A percentile compares a stretch with the other conserved stretches of the same genome.
phyloP scores from a whole-genome alignment of 805 yeast species.

The Cyberlindnera amylophila region DNA sequence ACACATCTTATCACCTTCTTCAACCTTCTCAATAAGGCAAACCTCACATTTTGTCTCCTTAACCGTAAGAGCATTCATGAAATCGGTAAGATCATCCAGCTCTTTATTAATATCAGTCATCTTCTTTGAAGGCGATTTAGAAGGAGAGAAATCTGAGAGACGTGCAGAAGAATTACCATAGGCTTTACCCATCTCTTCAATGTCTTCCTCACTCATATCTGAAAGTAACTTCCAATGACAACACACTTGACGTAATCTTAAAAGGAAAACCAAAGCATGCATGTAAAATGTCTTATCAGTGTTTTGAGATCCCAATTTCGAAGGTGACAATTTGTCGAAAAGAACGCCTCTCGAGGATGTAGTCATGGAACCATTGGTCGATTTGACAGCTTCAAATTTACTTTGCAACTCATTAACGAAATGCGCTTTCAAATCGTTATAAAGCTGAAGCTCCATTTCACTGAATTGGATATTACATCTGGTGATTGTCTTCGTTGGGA shows the following conservation, averaged over 20 bases:
- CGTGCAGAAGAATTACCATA: background rate
- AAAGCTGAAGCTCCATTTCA: slow-evolving; percentile 26
- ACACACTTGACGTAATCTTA: slow-evolving; percentile 36
- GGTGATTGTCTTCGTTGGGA: slow-evolving; percentile 22
- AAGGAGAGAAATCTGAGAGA: slow-evolving; percentile 4
- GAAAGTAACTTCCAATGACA: slow-evolving; percentile 31
- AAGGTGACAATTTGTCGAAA: slow-evolving; percentile 7
- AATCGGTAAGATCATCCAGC: slow-evolving; percentile 20
- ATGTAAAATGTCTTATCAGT: slow-evolving; percentile 20
- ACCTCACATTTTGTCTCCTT: slow-evolving; percentile 25
- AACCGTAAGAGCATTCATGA: slow-evolving; percentile 23
- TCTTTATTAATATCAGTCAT: slow-evolving; percentile 15
- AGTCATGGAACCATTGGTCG: background rate
- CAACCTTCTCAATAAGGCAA: slow-evolving; percentile 16
- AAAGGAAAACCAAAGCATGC: slow-evolving; percentile 28
- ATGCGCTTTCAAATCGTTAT: slow-evolving; percentile 22
- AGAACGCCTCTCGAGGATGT: slow-evolving; percentile 11
- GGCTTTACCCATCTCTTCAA: slow-evolving; percentile 11
- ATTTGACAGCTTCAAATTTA: slow-evolving; percentile 3
- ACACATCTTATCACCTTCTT: slow-evolving; percentile 16
- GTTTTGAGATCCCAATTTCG: slow-evolving; percentile 11
- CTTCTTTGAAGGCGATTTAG: slow-evolving; percentile 12
- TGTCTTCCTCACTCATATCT: slow-evolving; percentile 13
- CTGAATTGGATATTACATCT: slow-evolving; percentile 24
- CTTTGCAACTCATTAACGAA: slow-evolving; percentile 13